Evolutionary conservation across 768 basidiomycete species (phyloP), one percentile per base, ranked within the genome.

Genomic region (Boletus rufocinnamomeus): DNA sequence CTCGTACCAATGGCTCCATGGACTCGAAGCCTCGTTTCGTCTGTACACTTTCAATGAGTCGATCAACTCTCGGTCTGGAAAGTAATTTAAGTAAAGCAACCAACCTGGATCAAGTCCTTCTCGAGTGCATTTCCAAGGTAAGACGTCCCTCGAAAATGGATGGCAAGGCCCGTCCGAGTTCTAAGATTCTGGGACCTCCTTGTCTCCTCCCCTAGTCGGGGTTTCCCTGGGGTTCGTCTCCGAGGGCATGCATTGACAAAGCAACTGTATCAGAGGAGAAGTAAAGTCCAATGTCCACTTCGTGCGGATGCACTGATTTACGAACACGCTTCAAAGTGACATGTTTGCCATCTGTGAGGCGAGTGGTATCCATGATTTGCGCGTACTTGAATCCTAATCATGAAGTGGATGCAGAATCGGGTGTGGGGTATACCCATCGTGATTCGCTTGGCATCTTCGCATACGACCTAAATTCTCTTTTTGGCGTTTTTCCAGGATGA

Each of bases 91-190:
- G n/a, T 50, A 28, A 59, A 38, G 37, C 13, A 13, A 43, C 23
- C n/a, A 6, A 76, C 77, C 53, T 69, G 57, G 0, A 71, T 16
- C 52, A 77, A 73, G 47, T 73, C 57, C 37, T 54, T 44, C 17
- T 65, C 54, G 37, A 79, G 63, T 16, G 69, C 25, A 58, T 80
- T 80, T 2, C 77, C 78, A 1, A 80, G 52, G 45, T 74, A 75
- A 52, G 77, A 81, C 66, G 40, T 81, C 80, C 0, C 72, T 74
- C 0, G 74, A 69, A 53, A 80, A 82, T 0, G 77, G 76, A 57
- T 80, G 58, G 16, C 67, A 68, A 0, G 63, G 68, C 1, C 58
- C 27, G 1, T 52, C 13, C 5, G 47, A 58, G 4, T 59, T 58
- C 27, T 70, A 63, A 54, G 70, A 73, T 48, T 79, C 79, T 1